A percentile compares a stretch with the other conserved stretches of the same genome.
phyloP scores from a whole-genome alignment of 169 alveolate genomes.

The Cryptosporidium xiaoi region DNA sequence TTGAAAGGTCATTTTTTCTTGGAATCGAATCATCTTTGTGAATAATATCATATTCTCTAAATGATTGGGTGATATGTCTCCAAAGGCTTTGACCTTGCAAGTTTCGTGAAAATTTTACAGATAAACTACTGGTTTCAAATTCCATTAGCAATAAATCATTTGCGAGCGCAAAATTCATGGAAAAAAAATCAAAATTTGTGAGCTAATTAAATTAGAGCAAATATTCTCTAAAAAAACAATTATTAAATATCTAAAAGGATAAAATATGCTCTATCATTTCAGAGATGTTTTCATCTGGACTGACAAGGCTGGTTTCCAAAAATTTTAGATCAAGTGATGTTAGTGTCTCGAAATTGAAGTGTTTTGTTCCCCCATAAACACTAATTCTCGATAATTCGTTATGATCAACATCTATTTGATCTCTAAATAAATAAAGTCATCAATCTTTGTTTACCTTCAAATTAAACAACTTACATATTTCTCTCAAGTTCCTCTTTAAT shows the following conservation, averaged over 20 bases:
- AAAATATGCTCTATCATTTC: neutral
- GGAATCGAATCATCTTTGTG: neutral
- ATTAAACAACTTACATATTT: conserved; percentile 56
- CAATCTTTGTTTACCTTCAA: neutral
- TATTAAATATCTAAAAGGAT: no score
- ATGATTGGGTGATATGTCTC: neutral
- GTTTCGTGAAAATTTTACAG: conserved; percentile 8
- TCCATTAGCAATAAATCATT: conserved; percentile 1
- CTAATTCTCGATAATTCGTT: neutral
- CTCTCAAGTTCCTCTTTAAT: conserved; percentile 64
- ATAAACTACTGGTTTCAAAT: conserved; percentile 39
- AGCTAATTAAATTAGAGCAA: no score
- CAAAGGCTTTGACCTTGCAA: neutral
- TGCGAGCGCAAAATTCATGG: conserved; percentile 9
- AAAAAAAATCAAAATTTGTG: neutral
- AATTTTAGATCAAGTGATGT: neutral
- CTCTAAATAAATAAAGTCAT: conserved; percentile 17
- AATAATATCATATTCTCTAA: neutral
- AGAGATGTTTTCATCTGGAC: neutral
- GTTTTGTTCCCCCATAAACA: neutral
- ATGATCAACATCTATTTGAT: neutral
- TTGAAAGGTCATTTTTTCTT: neutral
- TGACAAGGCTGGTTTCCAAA: conserved; percentile 14
- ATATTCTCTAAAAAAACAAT: no score
- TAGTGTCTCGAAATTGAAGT: conserved; percentile 38